Percentiles rank a stretch among this genome's conserved stretches.
Conservation (phyloP, 352 stramenopile genomes). For the Globisporangium ultimum region DNA sequence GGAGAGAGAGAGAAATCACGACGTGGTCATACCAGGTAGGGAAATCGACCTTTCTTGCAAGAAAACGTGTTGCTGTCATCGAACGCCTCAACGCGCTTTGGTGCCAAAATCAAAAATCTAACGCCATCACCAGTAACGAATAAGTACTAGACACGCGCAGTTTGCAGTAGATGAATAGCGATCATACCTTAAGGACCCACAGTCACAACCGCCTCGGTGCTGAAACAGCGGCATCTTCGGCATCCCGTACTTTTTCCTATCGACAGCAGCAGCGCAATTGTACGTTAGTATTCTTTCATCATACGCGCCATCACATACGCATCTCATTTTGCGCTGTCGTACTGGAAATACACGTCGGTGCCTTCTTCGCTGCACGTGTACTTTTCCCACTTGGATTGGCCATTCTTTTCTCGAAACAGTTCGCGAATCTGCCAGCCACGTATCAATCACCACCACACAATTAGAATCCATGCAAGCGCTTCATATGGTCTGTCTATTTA, state of each 20-base stretch:
- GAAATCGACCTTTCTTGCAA: constrained; percentile 80
- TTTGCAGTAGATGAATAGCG: background rate
- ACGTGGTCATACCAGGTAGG: constrained; percentile 45
- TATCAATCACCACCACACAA: constrained; percentile 6
- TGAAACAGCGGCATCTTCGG: constrained; percentile 73
- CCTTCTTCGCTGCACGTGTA: constrained; percentile 36
- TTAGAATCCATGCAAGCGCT: background rate
- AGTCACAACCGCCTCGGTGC: constrained; percentile 70
- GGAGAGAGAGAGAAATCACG: background rate
- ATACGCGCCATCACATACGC: background rate
- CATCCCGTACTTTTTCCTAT: constrained; percentile 74
- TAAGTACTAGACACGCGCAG: constrained; percentile 2
- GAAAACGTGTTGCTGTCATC: constrained; percentile 81
- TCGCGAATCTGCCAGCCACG: constrained; percentile 43
- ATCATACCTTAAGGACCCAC: constrained; percentile 40
- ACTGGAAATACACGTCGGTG: constrained; percentile 81
- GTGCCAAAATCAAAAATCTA: constrained; percentile 74
- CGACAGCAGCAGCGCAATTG: background rate
- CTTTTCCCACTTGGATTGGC: constrained; percentile 52
- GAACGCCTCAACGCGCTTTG: constrained; percentile 74
- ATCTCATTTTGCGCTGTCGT: constrained; percentile 7
- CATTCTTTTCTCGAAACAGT: constrained; percentile 52
- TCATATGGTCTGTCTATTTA: background rate
- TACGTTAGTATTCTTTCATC: constrained; percentile 2
- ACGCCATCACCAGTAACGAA: background rate